Evolutionary conservation across 768 basidiomycete genomes (phyloP).

Genomic region (Suillus weaverae): DNA sequence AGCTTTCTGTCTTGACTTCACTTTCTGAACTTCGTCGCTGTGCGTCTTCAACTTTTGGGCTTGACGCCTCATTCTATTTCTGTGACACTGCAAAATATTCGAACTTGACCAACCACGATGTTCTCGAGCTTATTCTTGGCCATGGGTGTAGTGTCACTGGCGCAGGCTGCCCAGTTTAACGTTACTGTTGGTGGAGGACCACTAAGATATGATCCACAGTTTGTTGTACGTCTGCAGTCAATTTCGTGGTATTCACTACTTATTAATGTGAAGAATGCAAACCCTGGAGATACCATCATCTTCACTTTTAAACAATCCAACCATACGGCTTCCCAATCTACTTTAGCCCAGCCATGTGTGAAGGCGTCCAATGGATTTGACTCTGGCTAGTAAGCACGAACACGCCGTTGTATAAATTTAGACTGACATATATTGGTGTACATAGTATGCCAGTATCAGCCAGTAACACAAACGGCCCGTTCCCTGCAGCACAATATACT

Average conservation of each 20-base stretch:
- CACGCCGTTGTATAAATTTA: background rate
- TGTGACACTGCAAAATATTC: background rate
- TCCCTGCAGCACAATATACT: constrained; percentile 45
- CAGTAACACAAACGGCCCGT: constrained; percentile 39
- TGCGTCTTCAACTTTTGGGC: constrained; percentile 7
- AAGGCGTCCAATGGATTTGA: constrained; percentile 49
- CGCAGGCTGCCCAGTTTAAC: constrained; percentile 14
- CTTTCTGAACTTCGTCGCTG: constrained; percentile 9
- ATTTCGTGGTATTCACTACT: background rate
- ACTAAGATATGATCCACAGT: constrained; percentile 13
- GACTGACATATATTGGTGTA: constrained; percentile 22
- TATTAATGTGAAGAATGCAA: constrained; percentile 38
- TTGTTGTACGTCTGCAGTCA: constrained; percentile 22
- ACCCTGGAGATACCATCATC: constrained; percentile 44
- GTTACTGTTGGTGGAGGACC: constrained; percentile 18
- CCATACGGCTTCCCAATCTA: constrained; percentile 59
- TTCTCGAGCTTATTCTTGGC: constrained; percentile 4
- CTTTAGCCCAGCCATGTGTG: constrained; percentile 49
- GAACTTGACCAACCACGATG: background rate
- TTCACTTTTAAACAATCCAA: constrained; percentile 60
- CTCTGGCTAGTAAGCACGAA: constrained; percentile 50
- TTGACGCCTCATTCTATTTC: constrained; percentile 12
- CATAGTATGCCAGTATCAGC: constrained; percentile 49
- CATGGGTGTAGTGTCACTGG: constrained; percentile 7
- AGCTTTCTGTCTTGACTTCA: background rate